These are phyloP conservation scores for Lentithecium fluviatile DNA, from an alignment of 495 filamentous ascomycete species.

Conservation along the genomic window DNA sequence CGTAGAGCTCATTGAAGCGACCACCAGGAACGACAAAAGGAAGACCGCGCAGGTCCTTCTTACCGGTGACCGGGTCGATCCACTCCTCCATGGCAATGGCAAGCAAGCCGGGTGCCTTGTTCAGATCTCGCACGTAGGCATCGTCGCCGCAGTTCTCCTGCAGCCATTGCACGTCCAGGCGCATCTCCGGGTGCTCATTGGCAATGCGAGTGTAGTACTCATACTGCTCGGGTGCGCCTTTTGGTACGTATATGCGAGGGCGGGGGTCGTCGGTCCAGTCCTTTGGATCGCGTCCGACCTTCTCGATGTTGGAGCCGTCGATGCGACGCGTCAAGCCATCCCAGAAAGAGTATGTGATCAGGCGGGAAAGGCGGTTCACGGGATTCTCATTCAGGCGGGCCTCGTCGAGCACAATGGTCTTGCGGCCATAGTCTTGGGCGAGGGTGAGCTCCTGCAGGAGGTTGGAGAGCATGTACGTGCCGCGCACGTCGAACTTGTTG, in stretches of 20 bases:
- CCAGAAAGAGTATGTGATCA: constrained; percentile 91
- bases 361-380: constrained; percentile 75
- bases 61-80: constrained; percentile 59
- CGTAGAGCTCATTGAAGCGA: constrained; percentile 95
- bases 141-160: constrained; percentile 68
- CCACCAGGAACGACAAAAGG: constrained; percentile 96
- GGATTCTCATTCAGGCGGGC: constrained; percentile 88
- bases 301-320: constrained; percentile 81
- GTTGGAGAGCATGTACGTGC: constrained; percentile 94
- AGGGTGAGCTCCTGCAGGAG: constrained; percentile 90
- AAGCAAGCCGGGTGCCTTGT: constrained; percentile 80
- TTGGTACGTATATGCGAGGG: constrained; percentile 88
- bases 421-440: constrained; percentile 79
- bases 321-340: constrained; percentile 80
- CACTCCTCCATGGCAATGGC: constrained; percentile 84
- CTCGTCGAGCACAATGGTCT: constrained; percentile 83
- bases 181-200: constrained; percentile 69
- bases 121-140: constrained; percentile 70
- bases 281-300: constrained; percentile 83
- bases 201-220: constrained; percentile 84
- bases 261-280: constrained; percentile 85
- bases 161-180: constrained; percentile 80
- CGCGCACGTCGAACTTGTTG: constrained; percentile 80
- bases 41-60: constrained; percentile 68
- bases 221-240: constrained; percentile 79